These are phyloP conservation scores for Ambrosiella beaveri DNA, from an alignment of 2,329 filamentous ascomycete species.

Conservation along the genomic window DNA sequence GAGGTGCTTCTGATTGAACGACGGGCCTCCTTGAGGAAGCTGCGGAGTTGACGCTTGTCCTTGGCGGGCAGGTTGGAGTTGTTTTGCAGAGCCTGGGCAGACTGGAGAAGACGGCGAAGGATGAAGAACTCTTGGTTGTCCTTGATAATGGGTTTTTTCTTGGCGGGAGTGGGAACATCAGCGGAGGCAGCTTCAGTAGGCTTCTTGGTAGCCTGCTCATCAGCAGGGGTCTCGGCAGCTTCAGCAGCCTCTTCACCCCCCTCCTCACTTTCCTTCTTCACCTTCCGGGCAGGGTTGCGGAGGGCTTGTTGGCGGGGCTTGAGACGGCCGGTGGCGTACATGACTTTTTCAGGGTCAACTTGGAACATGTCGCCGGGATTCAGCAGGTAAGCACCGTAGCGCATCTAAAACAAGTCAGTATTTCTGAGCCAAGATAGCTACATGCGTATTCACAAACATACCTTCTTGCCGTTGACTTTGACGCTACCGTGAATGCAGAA, in stretches of 20 bases:
- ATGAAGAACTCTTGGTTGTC: slow-evolving; percentile 2
- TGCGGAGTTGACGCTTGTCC: slow-evolving; percentile 58
- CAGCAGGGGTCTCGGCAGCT: slow-evolving; percentile 19
- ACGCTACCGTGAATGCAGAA: slow-evolving; percentile 88
- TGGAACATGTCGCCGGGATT: slow-evolving; percentile 99
- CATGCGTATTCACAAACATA: slow-evolving; percentile 21
- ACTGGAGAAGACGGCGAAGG: slow-evolving; percentile 35
- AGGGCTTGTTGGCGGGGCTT: slow-evolving; percentile 29
- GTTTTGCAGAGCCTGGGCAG: slow-evolving; percentile 42
- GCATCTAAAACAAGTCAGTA: slow-evolving; percentile 44
- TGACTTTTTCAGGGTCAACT: slow-evolving; percentile 73
- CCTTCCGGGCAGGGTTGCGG: slow-evolving; percentile 10
- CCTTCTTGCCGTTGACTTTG: slow-evolving; percentile 92
- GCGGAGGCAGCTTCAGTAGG: slow-evolving; percentile 16
- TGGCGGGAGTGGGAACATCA: slow-evolving; percentile 18
- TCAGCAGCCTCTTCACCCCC: slow-evolving; percentile 19
- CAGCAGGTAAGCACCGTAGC: slow-evolving; percentile 76
- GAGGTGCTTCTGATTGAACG: slow-evolving; percentile 32
- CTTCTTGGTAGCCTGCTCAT: slow-evolving; percentile 13
- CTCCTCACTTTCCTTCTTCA: slow-evolving; percentile 15
- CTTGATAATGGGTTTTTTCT: slow-evolving; percentile 3
- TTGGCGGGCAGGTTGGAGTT: slow-evolving; percentile 39
- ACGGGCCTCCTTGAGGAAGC: slow-evolving; percentile 50
- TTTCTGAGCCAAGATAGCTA: not conserved
- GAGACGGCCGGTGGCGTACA: slow-evolving; percentile 67